Conservation (phyloP, 1,139 yeast species). For the Hansenula lynferdii region DNA sequence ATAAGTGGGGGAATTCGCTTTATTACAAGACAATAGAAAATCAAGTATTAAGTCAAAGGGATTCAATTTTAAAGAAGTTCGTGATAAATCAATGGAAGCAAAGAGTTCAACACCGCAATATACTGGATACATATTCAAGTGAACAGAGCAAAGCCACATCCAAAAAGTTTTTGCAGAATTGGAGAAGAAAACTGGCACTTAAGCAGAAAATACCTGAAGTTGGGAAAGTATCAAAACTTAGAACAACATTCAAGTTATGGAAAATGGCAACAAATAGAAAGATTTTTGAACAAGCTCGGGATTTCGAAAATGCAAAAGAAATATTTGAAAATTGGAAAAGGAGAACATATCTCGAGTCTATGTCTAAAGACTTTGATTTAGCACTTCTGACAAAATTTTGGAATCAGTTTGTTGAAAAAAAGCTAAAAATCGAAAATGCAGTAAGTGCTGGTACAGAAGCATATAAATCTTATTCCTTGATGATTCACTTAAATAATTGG, state of each 20-base stretch:
- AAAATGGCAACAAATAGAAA: conserved; percentile 4
- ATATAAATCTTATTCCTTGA: conserved; percentile 13
- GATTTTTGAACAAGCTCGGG: conserved; percentile 3
- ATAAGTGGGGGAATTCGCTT: conserved; percentile 10
- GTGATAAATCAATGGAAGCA: conserved; percentile 22
- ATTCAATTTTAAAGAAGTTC: conserved; percentile 13
- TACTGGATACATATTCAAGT: conserved; percentile 8
- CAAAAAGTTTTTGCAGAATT: conserved; percentile 6
- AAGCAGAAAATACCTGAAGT: conserved; percentile 9
- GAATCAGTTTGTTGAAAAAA: conserved; percentile 9
- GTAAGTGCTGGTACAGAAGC: conserved; percentile 13
- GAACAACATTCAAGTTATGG: conserved; percentile 12
- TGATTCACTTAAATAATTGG: conserved; percentile 18
- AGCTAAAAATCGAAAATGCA: conserved; percentile 6
- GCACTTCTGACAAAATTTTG: conserved; percentile 2
- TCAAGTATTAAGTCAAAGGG: conserved; percentile 10
- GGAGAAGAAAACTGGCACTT: conserved; percentile 12
- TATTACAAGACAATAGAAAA: conserved; percentile 14
- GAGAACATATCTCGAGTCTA: conserved; percentile 1
- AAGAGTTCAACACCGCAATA: conserved; percentile 17
- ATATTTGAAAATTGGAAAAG: conserved; percentile 5
- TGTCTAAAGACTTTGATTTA: background rate
- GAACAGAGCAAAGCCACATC: conserved; percentile 1
- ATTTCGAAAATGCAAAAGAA: background rate
- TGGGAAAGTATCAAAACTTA: background rate